phyloP scores from a whole-genome alignment of 257 asterid genomes.

The Vinca minor region DNA sequence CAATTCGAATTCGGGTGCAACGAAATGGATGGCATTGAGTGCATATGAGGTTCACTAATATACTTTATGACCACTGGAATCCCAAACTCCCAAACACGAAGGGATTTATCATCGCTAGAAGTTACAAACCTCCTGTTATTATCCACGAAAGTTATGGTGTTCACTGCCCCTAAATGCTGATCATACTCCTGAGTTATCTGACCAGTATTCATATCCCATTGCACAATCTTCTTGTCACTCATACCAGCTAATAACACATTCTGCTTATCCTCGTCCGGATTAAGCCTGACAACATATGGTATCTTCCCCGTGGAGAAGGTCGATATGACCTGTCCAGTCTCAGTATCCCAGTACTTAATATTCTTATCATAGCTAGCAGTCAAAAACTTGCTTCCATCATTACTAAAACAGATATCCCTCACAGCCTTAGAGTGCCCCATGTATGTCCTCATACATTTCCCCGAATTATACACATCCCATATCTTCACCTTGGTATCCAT shows the following conservation, averaged over 20 bases:
- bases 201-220: slow-evolving; percentile 94
- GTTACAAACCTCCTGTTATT: slow-evolving; percentile 95
- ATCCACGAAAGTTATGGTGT: slow-evolving; percentile 92
- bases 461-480: slow-evolving; percentile 89
- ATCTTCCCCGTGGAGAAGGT: slow-evolving; percentile 84
- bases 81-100: slow-evolving; percentile 97
- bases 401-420: slow-evolving; percentile 83
- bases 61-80: slow-evolving; percentile 96
- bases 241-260: slow-evolving; percentile 89
- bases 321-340: slow-evolving; percentile 93
- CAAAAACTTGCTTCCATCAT: slow-evolving; percentile 84
- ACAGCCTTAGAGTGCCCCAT: slow-evolving; percentile 96
- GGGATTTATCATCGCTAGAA: slow-evolving; percentile 91
- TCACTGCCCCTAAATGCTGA: slow-evolving; percentile 98
- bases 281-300: slow-evolving; percentile 90
- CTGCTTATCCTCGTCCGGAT: slow-evolving; percentile 98
- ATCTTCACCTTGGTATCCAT: slow-evolving; percentile 96
- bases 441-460: slow-evolving; percentile 94
- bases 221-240: slow-evolving; percentile 99
- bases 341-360: slow-evolving; percentile 98
- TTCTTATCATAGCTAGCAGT: slow-evolving; percentile 93
- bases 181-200: slow-evolving; percentile 98
- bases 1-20: slow-evolving; percentile 86
- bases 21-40: slow-evolving; percentile 91
- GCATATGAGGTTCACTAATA: slow-evolving; percentile 99